phyloP scores from a whole-genome alignment of 108 stramenopile genomes.

The Pseudonitzschia pungens region DNA sequence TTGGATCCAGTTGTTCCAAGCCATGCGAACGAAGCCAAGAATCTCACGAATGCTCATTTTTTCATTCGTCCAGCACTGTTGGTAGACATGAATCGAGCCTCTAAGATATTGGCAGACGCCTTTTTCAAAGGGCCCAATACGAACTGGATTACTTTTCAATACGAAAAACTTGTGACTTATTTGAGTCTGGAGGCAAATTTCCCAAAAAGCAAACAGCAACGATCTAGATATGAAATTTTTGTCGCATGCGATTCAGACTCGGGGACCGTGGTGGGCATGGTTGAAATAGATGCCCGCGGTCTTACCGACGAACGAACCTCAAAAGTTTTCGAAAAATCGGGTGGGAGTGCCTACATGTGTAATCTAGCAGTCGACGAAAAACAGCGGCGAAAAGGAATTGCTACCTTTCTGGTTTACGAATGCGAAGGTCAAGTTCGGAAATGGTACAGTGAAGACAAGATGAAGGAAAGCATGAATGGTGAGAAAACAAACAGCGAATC shows the following conservation, averaged over 20 bases:
- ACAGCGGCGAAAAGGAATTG: conserved; percentile 62
- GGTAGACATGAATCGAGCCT: conserved; percentile 52
- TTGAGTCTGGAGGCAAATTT: conserved; percentile 61
- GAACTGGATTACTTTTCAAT: conserved; percentile 63
- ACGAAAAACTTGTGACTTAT: conserved; percentile 59
- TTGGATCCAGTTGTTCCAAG: background rate
- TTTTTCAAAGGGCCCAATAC: conserved; percentile 55
- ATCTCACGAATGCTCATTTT: background rate
- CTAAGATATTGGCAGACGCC: conserved; percentile 63
- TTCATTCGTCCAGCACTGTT: conserved; percentile 26
- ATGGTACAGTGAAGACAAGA: background rate
- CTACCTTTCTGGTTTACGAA: conserved; percentile 47
- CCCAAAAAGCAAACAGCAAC: conserved; percentile 29
- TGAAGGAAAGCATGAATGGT: background rate
- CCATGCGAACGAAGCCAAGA: background rate
- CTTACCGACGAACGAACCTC: conserved; percentile 14
- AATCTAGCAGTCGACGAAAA: conserved; percentile 65
- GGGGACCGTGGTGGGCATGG: conserved; percentile 60
- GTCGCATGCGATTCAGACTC: conserved; percentile 53
- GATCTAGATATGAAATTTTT: conserved; percentile 49
- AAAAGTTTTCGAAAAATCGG: conserved; percentile 16
- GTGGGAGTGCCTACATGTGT: conserved; percentile 72
- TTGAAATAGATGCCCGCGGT: conserved; percentile 57
- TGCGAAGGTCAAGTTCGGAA: conserved; percentile 53
- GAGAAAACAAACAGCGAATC: conserved; percentile 32